A percentile compares a stretch with the other conserved stretches of the same genome.
phyloP scores from a whole-genome alignment of 2,329 filamentous ascomycete genomes.

The Talaromyces sp. region DNA sequence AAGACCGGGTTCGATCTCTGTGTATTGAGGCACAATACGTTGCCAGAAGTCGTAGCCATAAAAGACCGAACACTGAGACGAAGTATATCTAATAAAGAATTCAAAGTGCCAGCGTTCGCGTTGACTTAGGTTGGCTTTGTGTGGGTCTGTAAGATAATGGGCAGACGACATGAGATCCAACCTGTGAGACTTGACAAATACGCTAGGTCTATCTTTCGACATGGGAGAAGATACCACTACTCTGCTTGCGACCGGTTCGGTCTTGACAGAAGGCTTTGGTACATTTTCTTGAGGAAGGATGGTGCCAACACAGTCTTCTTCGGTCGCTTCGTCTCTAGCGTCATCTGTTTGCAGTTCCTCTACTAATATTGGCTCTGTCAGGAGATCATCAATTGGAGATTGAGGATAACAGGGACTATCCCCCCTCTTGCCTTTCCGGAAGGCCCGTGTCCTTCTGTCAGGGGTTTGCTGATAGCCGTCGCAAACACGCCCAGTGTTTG shows the following conservation, averaged over 20 bases:
- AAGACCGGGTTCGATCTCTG: slow-evolving; percentile 5
- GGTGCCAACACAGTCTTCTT: background rate
- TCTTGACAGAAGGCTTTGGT: background rate
- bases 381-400: background rate
- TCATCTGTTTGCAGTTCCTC: background rate
- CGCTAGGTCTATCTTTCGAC: background rate
- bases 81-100: slow-evolving; percentile 8
- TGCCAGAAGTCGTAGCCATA: slow-evolving; percentile 8
- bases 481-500: slow-evolving; percentile 27
- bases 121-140: background rate
- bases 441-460: slow-evolving; percentile 19
- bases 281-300: too few relatives aligned
- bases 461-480: slow-evolving; percentile 19
- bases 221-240: background rate
- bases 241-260: background rate
- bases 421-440: background rate
- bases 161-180: background rate
- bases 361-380: background rate
- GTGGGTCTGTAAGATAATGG: background rate
- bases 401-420: background rate
- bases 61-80: slow-evolving; percentile 7
- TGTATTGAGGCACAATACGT: slow-evolving; percentile 1
- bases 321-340: background rate
- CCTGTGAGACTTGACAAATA: background rate
- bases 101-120: slow-evolving; percentile 9